phyloP scores from a whole-genome alignment of 1,139 yeast species.

The Candida sojae region DNA sequence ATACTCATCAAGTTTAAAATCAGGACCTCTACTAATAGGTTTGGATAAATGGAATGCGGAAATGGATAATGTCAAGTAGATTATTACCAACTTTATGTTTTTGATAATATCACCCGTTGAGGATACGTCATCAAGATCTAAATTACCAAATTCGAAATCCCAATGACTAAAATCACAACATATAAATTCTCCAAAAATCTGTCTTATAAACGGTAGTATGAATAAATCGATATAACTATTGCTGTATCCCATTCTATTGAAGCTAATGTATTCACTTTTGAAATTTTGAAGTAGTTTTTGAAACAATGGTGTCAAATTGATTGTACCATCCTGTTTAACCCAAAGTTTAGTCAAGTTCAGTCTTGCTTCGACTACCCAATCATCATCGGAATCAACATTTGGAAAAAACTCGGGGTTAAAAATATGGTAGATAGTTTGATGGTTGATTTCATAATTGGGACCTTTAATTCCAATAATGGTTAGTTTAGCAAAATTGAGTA shows the following conservation, averaged over 20 bases:
- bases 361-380: constrained; percentile 35
- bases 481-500: constrained; percentile 40
- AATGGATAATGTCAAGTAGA: constrained; percentile 29
- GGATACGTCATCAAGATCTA: not conserved
- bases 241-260: constrained; percentile 20
- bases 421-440: constrained; percentile 49
- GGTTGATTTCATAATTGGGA: constrained; percentile 35
- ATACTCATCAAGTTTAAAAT: constrained; percentile 23
- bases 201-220: constrained; percentile 32
- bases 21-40: constrained; percentile 13
- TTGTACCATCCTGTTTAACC: constrained; percentile 10
- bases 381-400: constrained; percentile 46
- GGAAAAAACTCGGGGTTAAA: constrained; percentile 50
- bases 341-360: constrained; percentile 21
- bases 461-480: constrained; percentile 48
- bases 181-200: constrained; percentile 33
- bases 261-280: constrained; percentile 22
- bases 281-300: constrained; percentile 20
- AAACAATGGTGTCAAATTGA: constrained; percentile 20
- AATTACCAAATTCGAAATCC: constrained; percentile 11
- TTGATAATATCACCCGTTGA: constrained; percentile 6
- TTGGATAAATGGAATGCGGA: constrained; percentile 24
- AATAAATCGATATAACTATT: constrained; percentile 31
- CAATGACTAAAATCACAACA: constrained; percentile 23
- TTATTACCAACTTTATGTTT: constrained; percentile 27